Conservation (phyloP, 495 filamentous ascomycete species). For the Xylaria grammica region DNA sequence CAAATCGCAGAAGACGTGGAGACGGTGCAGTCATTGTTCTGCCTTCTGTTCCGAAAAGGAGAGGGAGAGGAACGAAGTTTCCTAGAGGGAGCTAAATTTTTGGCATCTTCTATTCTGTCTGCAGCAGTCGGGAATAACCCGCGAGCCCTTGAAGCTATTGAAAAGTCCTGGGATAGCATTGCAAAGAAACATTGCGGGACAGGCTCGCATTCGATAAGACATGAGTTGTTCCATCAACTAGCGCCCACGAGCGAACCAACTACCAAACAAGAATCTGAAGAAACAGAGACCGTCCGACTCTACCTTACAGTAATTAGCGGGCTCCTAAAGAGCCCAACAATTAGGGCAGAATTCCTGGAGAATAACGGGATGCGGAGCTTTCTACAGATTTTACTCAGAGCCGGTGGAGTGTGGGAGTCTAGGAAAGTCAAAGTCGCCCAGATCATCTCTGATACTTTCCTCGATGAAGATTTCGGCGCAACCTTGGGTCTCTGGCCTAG, state of each 20-base stretch:
- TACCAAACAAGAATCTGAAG: slow-evolving; percentile 28
- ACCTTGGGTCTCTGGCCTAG: slow-evolving; percentile 54
- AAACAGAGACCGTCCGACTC: slow-evolving; percentile 28
- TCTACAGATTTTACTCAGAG: slow-evolving; percentile 49
- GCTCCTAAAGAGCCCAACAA: slow-evolving; percentile 47
- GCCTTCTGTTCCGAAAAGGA: slow-evolving; percentile 39
- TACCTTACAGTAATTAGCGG: slow-evolving; percentile 42
- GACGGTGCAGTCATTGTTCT: slow-evolving; percentile 51
- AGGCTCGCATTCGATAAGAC: slow-evolving; percentile 23
- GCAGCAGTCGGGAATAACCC: slow-evolving; percentile 68
- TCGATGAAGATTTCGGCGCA: slow-evolving; percentile 64
- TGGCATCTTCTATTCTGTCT: slow-evolving; percentile 59
- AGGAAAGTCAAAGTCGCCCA: slow-evolving; percentile 51
- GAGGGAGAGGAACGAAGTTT: slow-evolving; percentile 20
- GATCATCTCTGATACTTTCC: slow-evolving; percentile 63
- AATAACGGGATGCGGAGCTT: slow-evolving; percentile 51
- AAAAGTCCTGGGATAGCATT: slow-evolving; percentile 45
- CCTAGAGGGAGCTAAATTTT: slow-evolving; percentile 41
- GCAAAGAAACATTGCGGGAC: slow-evolving; percentile 35
- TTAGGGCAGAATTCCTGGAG: slow-evolving; percentile 58
- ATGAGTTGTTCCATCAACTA: slow-evolving; percentile 39
- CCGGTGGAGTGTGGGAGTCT: slow-evolving; percentile 43
- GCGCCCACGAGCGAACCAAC: slow-evolving; percentile 33
- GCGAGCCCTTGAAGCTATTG: slow-evolving; percentile 57
- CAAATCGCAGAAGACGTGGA: slow-evolving; percentile 58